A percentile compares a stretch with the other conserved stretches of the same genome.
phyloP scores from a whole-genome alignment of 768 basidiomycete genomes.

The Hortiboletus flavorubellus region DNA sequence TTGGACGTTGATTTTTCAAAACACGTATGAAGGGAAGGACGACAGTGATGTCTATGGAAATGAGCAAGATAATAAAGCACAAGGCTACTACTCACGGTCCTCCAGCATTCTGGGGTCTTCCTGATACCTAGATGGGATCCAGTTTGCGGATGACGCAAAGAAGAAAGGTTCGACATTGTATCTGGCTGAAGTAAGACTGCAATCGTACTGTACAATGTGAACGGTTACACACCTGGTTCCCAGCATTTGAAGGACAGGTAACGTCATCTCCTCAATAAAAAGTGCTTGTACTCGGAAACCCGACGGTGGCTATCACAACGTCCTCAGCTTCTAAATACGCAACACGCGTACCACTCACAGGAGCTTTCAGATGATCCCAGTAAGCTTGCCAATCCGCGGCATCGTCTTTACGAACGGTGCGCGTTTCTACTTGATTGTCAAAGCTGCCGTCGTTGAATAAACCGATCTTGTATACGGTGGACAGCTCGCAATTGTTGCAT shows the following conservation, averaged over 20 bases:
- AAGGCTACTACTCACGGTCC: constrained; percentile 36
- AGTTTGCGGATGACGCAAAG: constrained; percentile 40
- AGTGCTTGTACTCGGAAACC: constrained; percentile 33
- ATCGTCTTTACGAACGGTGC: constrained; percentile 15
- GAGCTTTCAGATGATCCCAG: constrained; percentile 26
- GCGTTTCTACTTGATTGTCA: constrained; percentile 10
- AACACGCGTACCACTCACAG: constrained; percentile 20
- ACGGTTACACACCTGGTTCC: constrained; percentile 34
- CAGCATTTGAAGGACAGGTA: constrained; percentile 37
- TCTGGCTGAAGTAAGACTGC: constrained; percentile 22
- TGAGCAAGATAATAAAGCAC: constrained; percentile 2
- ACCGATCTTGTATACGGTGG: constrained; percentile 18
- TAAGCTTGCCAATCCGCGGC: constrained; percentile 14
- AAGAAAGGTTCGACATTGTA: constrained; percentile 44
- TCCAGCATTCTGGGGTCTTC: constrained; percentile 31
- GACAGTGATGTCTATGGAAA: constrained; percentile 41
- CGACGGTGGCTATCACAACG: constrained; percentile 19
- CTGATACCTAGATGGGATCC: constrained; percentile 42
- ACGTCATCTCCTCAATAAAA: constrained; percentile 38
- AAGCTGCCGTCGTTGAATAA: constrained; percentile 19
- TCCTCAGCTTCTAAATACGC: neutral
- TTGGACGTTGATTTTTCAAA: constrained; percentile 30
- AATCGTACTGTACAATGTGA: too few relatives aligned
- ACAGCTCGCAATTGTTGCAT: constrained; percentile 14
- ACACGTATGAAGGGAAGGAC: constrained; percentile 41